A percentile compares a stretch with the other conserved stretches of the same genome.
These are phyloP conservation scores for Oryza punctata DNA, from an alignment of 176 grass and related monocot genomes.

Conservation along the genomic window DNA sequence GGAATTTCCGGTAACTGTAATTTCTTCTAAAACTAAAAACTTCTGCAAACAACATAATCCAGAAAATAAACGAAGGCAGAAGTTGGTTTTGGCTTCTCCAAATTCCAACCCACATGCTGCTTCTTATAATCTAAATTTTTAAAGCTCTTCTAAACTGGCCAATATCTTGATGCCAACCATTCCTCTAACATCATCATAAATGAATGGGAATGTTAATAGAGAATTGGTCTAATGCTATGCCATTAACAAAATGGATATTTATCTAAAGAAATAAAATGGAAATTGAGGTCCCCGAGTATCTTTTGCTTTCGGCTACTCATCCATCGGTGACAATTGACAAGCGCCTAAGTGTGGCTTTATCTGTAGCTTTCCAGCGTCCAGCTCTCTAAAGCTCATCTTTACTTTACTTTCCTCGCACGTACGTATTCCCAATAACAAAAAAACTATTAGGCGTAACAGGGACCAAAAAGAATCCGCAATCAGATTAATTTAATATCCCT, in stretches of 20 bases:
- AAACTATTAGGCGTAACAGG: background rate
- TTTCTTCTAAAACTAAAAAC: too few species aligned
- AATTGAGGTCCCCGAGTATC: background rate
- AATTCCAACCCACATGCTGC: too few species aligned
- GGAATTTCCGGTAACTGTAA: too few species aligned
- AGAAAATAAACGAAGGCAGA: too few species aligned
- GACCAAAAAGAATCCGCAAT: constrained; percentile 26
- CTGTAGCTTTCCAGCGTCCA: background rate
- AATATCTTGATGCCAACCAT: background rate
- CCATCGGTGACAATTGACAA: background rate
- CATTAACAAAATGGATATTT: background rate
- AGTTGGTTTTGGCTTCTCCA: too few species aligned
- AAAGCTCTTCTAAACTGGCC: too few species aligned
- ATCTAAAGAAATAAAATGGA: background rate
- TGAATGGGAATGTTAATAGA: background rate
- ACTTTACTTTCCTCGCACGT: constrained; percentile 36
- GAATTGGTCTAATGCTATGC: background rate
- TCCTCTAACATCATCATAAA: background rate
- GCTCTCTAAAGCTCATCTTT: constrained; percentile 9
- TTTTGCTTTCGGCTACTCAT: constrained; percentile 45
- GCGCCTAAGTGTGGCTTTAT: background rate
- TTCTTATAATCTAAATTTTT: too few species aligned
- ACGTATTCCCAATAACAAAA: constrained; percentile 27
- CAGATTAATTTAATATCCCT: background rate
- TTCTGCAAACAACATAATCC: too few species aligned